A percentile compares a stretch with the other conserved stretches of the same genome.
Evolutionary conservation across 768 basidiomycete genomes (phyloP).

Genomic region (Serendipita indica): DNA sequence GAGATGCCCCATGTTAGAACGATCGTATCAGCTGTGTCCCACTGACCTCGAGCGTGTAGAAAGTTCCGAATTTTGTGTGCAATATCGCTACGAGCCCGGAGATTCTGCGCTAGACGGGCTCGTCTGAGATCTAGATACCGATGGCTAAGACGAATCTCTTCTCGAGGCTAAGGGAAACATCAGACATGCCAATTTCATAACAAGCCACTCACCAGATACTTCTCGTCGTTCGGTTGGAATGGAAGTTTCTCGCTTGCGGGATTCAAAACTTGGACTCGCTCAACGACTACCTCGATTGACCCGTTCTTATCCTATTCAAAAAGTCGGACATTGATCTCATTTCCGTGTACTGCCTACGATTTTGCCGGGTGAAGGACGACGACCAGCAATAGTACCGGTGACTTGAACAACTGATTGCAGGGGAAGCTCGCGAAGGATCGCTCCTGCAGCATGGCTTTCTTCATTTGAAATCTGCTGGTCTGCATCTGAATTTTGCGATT

Average conservation of each 20-base stretch:
- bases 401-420: conserved; percentile 16
- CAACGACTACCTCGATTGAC: conserved; percentile 66
- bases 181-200: conserved; percentile 4
- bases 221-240: conserved; percentile 69
- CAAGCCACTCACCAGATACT: conserved; percentile 46
- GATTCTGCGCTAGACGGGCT: conserved; percentile 52
- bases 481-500: conserved; percentile 8
- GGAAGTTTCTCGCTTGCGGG: conserved; percentile 55
- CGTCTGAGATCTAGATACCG: conserved; percentile 84
- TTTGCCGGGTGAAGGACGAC: conserved; percentile 45
- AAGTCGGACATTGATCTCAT: conserved; percentile 15
- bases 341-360: conserved; percentile 11
- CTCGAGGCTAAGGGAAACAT: conserved; percentile 45
- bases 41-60: conserved; percentile 58
- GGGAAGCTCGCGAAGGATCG: background rate
- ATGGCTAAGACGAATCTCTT: conserved; percentile 70
- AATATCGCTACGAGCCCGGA: conserved; percentile 71
- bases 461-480: background rate
- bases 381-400: conserved; percentile 32
- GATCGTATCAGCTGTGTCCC: conserved; percentile 4
- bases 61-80: conserved; percentile 59
- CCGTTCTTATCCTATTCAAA: conserved; percentile 43
- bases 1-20: too few species aligned
- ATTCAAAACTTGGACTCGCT: conserved; percentile 61
- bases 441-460: background rate